Evolutionary conservation across 805 yeast genomes (phyloP), one percentile per base, ranked within the genome.

Genomic region (Clavispora fructus): DNA sequence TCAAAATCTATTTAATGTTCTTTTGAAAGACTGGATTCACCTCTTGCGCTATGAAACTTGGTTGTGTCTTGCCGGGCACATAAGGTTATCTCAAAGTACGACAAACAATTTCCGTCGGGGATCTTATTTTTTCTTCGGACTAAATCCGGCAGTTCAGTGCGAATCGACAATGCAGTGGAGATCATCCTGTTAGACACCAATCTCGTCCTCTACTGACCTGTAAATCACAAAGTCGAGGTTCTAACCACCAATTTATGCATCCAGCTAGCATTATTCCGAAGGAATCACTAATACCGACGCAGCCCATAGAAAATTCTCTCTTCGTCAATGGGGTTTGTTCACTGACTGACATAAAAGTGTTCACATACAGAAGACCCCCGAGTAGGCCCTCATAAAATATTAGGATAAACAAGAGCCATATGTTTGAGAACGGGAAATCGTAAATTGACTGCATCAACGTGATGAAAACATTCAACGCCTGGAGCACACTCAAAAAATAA

Each of bases 331-430:
- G 67, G 7, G 67, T 62, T 23, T 65, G 62, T 48, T 88, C 95
- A 32, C 85, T 75, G 1, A 91, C 91, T 13, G 79, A 71, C 73
- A 85, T 71, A 58, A 87, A 92, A 0, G 97, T 91, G 60, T 92
- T 91, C 44, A 89, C 94, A 61, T 92, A 92, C 14, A 92, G 80
- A 2, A 86, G 78, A 0, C 99, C 98, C 1, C 98, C 99, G 10
- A 92, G 71, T 17, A 94, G 72, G 0, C 98, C 94, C 61, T 92
- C 98, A 64, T 87, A 92, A 49, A 92, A 78, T 6, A 89, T 76
- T 28, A 91, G 62, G 0, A 74, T 8, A 69, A 88, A 73, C 33
- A 90, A 58, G 1, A 78, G 54, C 73, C 84, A 86, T 2, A 92
- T 77, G 33, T 68, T 74, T 2, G 83, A 78, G 16, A 87, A 71